Percentiles rank a stretch among this genome's conserved stretches.
phyloP scores from a whole-genome alignment of 495 filamentous ascomycete genomes.

The Penicillium cataractarum region DNA sequence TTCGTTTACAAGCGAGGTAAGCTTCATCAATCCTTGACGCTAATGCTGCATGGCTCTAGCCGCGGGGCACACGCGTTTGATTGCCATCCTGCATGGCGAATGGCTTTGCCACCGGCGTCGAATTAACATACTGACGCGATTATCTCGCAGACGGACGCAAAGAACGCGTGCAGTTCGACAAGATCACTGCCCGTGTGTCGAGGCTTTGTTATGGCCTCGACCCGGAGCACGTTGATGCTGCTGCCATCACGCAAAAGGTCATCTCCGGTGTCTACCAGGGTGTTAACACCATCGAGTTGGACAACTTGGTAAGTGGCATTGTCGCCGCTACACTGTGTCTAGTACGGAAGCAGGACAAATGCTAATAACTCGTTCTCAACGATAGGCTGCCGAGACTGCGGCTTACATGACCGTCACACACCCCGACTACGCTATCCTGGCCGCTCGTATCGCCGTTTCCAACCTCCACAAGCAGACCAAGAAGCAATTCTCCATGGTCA shows the following conservation, averaged over 20 bases:
- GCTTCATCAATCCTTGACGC: constrained; percentile 27
- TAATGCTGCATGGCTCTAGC: not conserved
- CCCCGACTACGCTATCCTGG: constrained; percentile 98
- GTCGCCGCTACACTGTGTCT: constrained; percentile 9
- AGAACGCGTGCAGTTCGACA: constrained; percentile 99
- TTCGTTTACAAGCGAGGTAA: constrained; percentile 74
- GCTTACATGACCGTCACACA: constrained; percentile 99
- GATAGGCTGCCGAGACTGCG: constrained; percentile 93
- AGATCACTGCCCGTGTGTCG: constrained; percentile 98
- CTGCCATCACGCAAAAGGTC: constrained; percentile 98
- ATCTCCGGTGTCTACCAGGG: constrained; percentile 99
- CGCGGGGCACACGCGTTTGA: constrained; percentile 12
- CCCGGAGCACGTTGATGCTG: constrained; percentile 93
- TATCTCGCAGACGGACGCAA: constrained; percentile 84
- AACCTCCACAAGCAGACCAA: constrained; percentile 99
- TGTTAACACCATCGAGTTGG: constrained; percentile 92
- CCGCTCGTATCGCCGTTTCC: constrained; percentile 96
- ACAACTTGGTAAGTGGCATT: constrained; percentile 78
- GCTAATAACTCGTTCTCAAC: not conserved
- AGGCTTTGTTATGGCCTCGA: constrained; percentile 97
- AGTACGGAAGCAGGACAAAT: constrained; percentile 8
- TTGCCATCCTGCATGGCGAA: constrained; percentile 1
- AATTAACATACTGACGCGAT: constrained; percentile 29
- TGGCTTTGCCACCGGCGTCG: constrained; percentile 31
- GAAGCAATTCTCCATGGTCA: constrained; percentile 95